Evolutionary conservation across 352 stramenopile genomes (phyloP).

Genomic region (Globisporangium lucens): DNA sequence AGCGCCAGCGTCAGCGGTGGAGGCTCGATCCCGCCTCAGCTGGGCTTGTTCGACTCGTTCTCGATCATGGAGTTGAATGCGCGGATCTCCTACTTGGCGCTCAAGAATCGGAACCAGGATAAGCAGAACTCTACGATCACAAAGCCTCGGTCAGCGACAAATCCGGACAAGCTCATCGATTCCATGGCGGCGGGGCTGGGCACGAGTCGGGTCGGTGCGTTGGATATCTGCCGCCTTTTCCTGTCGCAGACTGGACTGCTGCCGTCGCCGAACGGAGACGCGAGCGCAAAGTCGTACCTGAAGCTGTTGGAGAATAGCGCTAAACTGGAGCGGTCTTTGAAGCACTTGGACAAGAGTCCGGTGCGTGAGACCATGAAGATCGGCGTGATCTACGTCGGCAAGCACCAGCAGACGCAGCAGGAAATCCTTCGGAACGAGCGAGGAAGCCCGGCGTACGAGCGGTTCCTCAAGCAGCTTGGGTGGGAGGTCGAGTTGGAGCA

Average conservation of each 20-base stretch:
- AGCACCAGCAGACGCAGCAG: slow-evolving; percentile 68
- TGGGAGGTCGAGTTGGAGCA: slow-evolving; percentile 71
- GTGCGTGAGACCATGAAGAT: slow-evolving; percentile 90
- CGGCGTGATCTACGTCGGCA: slow-evolving; percentile 82
- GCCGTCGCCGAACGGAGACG: slow-evolving; percentile 56
- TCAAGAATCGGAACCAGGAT: slow-evolving; percentile 45
- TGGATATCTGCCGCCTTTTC: slow-evolving; percentile 84
- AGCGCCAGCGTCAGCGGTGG: neutral
- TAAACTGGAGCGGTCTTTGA: slow-evolving; percentile 78
- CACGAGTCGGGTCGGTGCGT: slow-evolving; percentile 49
- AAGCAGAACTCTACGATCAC: slow-evolving; percentile 35
- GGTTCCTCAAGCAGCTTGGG: slow-evolving; percentile 71
- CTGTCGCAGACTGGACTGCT: slow-evolving; percentile 72
- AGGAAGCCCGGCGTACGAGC: slow-evolving; percentile 60
- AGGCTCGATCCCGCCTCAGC: slow-evolving; percentile 57
- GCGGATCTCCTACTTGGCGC: slow-evolving; percentile 58
- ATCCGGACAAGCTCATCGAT: slow-evolving; percentile 33
- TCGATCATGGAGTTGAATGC: slow-evolving; percentile 87
- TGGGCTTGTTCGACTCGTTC: slow-evolving; percentile 80
- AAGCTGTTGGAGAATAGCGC: slow-evolving; percentile 68
- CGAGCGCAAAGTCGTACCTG: slow-evolving; percentile 48
- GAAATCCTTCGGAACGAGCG: slow-evolving; percentile 79
- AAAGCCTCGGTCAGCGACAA: slow-evolving; percentile 31
- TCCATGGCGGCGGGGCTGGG: slow-evolving; percentile 23
- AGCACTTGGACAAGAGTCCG: slow-evolving; percentile 81